Evolutionary conservation across 192 early-diverging fungal species (phyloP), one percentile per base, ranked within the genome.

Genomic region (Linnemannia schmuckeri): DNA sequence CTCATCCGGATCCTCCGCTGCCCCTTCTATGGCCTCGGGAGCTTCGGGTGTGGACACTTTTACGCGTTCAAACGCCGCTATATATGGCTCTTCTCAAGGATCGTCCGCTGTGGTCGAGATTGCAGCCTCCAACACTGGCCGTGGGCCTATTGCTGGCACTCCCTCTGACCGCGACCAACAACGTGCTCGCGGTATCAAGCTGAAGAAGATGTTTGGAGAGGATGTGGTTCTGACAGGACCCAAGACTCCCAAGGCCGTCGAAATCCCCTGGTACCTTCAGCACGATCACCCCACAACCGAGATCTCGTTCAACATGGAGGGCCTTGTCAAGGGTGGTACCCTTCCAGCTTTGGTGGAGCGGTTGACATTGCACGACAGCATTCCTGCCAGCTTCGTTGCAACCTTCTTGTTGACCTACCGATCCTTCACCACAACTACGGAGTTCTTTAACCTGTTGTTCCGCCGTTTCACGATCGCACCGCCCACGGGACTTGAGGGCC

Each of bases 381-480:
- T 91, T 8, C 97, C 99, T 76, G 88, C 94, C 54, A 94, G 93
- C 82, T 99, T 97, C 90, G 94, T 94, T 44, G 93, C 91, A 41
- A 96, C 97, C 0, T 99, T 99, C 88, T 85, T 99, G 76, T 90
- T 99, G 46, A 99, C 98, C 6, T 99, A 98, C 90, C 96, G 97
- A 54, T 97, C 97, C 33, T 99, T 99, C 78, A 93, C 94, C 6
- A 93, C 94, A 0, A 94, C 97, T 0, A 89, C 87, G 3, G 94
- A 96, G 77, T 92, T 99, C 46, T 92, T 98, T 52, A 88, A 91
- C 6, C 83, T 93, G 35, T 89, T 99, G 63, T 93, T 94, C 80
- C 86, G 85, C n/a, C 94, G 98, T 74, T 98, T 96, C 87, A 84
- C 91, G 57, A 93, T 99, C 44, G 73, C 89, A 77, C 94, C 97